Percentiles rank a stretch among this genome's conserved stretches.
These are phyloP conservation scores for Thozetella sp. DNA, from an alignment of 495 filamentous ascomycete species.

Conservation along the genomic window DNA sequence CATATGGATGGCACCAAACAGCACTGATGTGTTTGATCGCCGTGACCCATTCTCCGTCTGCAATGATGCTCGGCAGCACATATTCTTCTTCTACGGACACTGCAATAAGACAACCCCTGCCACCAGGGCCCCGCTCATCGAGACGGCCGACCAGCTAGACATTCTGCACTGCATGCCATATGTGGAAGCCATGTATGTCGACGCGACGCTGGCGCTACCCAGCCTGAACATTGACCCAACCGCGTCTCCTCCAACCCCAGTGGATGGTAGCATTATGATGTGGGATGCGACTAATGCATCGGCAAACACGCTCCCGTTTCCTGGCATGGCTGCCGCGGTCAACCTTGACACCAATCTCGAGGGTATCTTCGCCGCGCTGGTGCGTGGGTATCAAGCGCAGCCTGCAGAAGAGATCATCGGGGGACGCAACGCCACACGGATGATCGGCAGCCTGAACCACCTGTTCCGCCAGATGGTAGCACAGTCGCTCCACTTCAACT, in stretches of 20 bases:
- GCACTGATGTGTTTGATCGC: background rate
- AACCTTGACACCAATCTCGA: background rate
- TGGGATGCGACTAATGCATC: background rate
- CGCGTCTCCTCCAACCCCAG: background rate
- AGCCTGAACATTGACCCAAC: background rate
- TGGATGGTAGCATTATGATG: background rate
- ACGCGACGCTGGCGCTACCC: background rate
- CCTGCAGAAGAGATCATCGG: background rate
- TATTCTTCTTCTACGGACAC: background rate
- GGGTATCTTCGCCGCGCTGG: background rate
- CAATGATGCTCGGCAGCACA: background rate
- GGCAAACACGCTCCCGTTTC: background rate
- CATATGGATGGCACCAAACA: background rate
- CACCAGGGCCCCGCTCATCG: background rate
- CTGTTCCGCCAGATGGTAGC: background rate
- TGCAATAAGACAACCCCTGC: background rate
- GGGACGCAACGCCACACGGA: background rate
- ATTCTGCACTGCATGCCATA: background rate
- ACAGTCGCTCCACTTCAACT: background rate
- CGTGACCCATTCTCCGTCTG: background rate
- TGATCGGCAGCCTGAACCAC: background rate
- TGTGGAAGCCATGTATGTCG: background rate
- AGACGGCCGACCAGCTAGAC: background rate
- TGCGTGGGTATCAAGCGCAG: background rate
- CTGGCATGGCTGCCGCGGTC: background rate